Base-by-base conservation (phyloP, 495 filamentous ascomycete species). In the Penicillium cataractarum region DNA sequence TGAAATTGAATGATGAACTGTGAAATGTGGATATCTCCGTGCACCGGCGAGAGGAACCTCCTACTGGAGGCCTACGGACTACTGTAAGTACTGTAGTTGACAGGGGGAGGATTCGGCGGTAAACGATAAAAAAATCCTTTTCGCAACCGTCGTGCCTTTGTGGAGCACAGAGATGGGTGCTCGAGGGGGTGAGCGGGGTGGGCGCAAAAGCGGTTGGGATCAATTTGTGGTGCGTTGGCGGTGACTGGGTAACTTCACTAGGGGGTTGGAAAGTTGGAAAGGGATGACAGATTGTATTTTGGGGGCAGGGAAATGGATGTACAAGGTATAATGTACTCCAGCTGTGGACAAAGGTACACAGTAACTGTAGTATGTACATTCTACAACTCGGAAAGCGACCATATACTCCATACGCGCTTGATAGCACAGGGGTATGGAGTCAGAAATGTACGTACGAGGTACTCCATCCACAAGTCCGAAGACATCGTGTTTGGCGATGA, bases 101-200 rank as follows among this genome's bases (percentile, higher is more conserved):
- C 46, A 29, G 46, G 46, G 24, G 46, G 46, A 50, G 46, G 46
- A n/a, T 29, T 50, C 46, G 46, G 24, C 24, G 46, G 46, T 29
- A 50, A 50, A 29, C 46, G 24, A n/a, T 26, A 50, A 50, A 29
- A 50, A 50, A 29, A 50, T 50, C 4, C 46, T n/a, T 27, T 50
- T 50, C 29, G 46, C 46, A 24, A 29, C 46, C 24, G 15, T 50
- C 46, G 13, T 26, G 22, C 24, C 46, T 50, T 24, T 46, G 67
- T 70, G 67, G 67, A 67, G 58, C 59, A 64, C 46, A 65, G 55
- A 58, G 46, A 37, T 51, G 35, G 51, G 32, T 32, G 42, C 52
- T 59, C 31, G 27, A 33, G 55, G 42, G 57, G 57, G 52, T 3
- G 19, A 21, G n/a, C n/a, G 39, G 42, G 42, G n/a, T n/a, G 42